These are phyloP conservation scores for Globisporangium nunn DNA, from an alignment of 352 stramenopile genomes.

Conservation along the genomic window DNA sequence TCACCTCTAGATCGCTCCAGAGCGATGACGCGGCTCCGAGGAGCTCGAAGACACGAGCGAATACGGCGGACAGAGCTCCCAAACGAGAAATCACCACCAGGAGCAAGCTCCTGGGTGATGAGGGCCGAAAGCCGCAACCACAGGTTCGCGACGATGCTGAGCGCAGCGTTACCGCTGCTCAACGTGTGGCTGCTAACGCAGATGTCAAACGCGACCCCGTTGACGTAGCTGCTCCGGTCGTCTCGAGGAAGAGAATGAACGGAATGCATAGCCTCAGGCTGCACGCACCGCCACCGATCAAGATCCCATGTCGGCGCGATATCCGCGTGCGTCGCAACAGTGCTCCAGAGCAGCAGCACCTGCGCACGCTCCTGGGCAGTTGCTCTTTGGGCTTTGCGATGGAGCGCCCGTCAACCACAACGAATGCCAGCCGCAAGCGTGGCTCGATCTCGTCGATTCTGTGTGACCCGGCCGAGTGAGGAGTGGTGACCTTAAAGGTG, in stretches of 20 bases:
- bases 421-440: constrained; percentile 46
- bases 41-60: neutral
- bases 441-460: constrained; percentile 73
- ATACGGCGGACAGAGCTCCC: neutral
- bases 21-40: neutral
- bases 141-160: neutral
- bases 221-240: neutral
- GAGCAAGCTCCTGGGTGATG: neutral
- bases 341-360: constrained; percentile 22
- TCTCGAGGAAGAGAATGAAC: neutral
- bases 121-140: neutral
- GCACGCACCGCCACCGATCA: constrained; percentile 40
- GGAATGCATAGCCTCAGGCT: neutral
- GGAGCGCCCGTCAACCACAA: constrained; percentile 42
- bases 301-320: constrained; percentile 44
- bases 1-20: neutral
- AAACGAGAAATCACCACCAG: neutral
- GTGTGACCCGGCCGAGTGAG: constrained; percentile 39
- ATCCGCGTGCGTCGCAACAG: constrained; percentile 32
- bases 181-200: neutral
- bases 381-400: constrained; percentile 8
- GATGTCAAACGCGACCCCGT: neutral
- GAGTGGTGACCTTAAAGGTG: neutral
- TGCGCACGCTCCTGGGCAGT: constrained; percentile 8
- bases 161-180: too few relatives aligned